Evolutionary conservation across 345 rosid species (phyloP).

Genomic region (Erucastrum elatum): DNA sequence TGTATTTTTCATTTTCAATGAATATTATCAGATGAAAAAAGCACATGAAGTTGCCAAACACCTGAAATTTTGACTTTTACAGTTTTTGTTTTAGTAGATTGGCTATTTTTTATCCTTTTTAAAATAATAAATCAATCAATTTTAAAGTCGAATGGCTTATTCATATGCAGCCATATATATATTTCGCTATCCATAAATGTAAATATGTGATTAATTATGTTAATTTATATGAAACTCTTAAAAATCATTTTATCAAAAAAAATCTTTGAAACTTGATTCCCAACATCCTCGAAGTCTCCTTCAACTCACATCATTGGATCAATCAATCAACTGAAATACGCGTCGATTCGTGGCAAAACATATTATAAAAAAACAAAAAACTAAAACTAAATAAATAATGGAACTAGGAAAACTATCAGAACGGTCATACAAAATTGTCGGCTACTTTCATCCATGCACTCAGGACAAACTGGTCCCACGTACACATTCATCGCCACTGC

Average conservation of each 20-base stretch:
- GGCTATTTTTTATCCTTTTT: too few relatives aligned
- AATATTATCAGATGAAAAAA: too few relatives aligned
- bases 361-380: not conserved
- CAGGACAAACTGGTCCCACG: conserved; percentile 17
- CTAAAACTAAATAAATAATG: not conserved
- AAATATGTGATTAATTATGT: too few relatives aligned
- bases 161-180: too few relatives aligned
- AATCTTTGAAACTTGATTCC: not conserved
- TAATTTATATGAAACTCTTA: too few relatives aligned
- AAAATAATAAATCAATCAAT: too few relatives aligned
- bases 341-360: not conserved
- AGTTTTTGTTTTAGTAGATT: too few relatives aligned
- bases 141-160: too few relatives aligned
- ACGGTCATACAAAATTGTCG: conserved; percentile 34
- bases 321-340: conserved; percentile 7
- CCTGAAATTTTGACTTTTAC: too few relatives aligned
- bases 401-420: conserved; percentile 10
- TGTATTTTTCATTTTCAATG: too few relatives aligned
- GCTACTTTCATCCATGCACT: conserved; percentile 35
- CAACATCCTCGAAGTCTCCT: conserved; percentile 21
- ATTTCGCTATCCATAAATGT: too few relatives aligned
- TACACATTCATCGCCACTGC: conserved; percentile 26
- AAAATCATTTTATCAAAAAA: not conserved
- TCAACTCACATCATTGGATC: conserved; percentile 15
- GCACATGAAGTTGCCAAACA: too few relatives aligned